Evolutionary conservation across 2,329 filamentous ascomycete species (phyloP).

Genomic region (Parastagonospora nodorum): DNA sequence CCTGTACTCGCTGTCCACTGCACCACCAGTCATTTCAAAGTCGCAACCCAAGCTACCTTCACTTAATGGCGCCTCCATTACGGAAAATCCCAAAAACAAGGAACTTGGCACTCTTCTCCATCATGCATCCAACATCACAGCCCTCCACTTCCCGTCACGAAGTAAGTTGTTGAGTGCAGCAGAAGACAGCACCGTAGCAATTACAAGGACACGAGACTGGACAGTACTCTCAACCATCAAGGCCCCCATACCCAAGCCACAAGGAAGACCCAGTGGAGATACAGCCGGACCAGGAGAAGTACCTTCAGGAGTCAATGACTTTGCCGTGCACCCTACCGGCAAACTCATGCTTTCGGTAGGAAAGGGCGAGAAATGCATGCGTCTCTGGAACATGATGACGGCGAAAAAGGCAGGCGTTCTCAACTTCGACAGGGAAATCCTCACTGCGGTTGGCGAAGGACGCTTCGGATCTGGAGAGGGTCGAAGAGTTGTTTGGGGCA

Average conservation of each 20-base stretch:
- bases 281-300: slow-evolving; percentile 81
- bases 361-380: slow-evolving; percentile 87
- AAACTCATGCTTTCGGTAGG: slow-evolving; percentile 95
- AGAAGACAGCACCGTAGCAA: slow-evolving; percentile 89
- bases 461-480: slow-evolving; percentile 82
- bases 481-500: slow-evolving; percentile 79
- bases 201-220: slow-evolving; percentile 89
- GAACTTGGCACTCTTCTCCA: slow-evolving; percentile 87
- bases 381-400: slow-evolving; percentile 95
- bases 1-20: slow-evolving; percentile 80
- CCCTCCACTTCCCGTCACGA: slow-evolving; percentile 79
- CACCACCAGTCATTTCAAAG: slow-evolving; percentile 60
- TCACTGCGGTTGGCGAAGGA: slow-evolving; percentile 77
- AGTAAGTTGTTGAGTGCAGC: slow-evolving; percentile 86
- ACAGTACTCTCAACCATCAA: slow-evolving; percentile 85
- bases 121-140: slow-evolving; percentile 81
- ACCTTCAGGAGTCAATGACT: slow-evolving; percentile 90
- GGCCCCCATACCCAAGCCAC: slow-evolving; percentile 79
- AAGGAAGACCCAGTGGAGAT: slow-evolving; percentile 84
- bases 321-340: slow-evolving; percentile 93
- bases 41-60: slow-evolving; percentile 65
- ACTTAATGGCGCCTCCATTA: slow-evolving; percentile 72
- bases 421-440: slow-evolving; percentile 76
- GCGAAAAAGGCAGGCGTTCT: slow-evolving; percentile 94
- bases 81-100: slow-evolving; percentile 84